Conservation (phyloP, 768 basidiomycete species). For the Suillus fuscotomentosus region DNA sequence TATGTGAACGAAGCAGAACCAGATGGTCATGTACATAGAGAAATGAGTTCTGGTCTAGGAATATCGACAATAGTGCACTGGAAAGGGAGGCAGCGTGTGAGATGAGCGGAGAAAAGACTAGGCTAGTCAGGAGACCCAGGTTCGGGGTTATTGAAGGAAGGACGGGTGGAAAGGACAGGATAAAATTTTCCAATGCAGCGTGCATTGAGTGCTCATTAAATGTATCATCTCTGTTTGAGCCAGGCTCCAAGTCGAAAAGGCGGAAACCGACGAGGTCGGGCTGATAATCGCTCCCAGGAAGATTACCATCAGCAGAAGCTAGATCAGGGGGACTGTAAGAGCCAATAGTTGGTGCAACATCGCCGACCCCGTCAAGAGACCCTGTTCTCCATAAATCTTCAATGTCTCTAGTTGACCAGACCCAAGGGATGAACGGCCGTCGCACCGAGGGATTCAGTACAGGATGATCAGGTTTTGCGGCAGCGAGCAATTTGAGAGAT, state of each 20-base stretch:
- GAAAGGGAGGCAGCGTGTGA: slow-evolving; percentile 65
- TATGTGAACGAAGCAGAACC: slow-evolving; percentile 67
- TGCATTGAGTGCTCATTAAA: slow-evolving; percentile 19
- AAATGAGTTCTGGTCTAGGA: slow-evolving; percentile 60
- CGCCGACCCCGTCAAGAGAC: slow-evolving; percentile 13
- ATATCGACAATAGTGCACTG: slow-evolving; percentile 59
- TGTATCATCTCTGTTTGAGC: slow-evolving; percentile 29
- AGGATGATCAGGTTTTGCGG: slow-evolving; percentile 64
- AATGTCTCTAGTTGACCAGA: slow-evolving; percentile 61
- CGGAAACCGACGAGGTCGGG: slow-evolving; percentile 45
- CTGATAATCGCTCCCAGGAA: slow-evolving; percentile 18
- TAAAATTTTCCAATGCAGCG: slow-evolving; percentile 43
- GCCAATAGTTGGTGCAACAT: slow-evolving; percentile 10
- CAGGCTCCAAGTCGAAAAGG: slow-evolving; percentile 70
- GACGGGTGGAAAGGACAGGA: slow-evolving; percentile 52
- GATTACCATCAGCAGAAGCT: background rate
- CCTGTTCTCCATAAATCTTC: slow-evolving; percentile 40
- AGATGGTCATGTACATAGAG: slow-evolving; percentile 72
- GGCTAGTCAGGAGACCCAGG: slow-evolving; percentile 56
- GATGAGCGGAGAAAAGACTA: slow-evolving; percentile 61
- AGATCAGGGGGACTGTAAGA: slow-evolving; percentile 5
- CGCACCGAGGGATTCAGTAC: slow-evolving; percentile 38
- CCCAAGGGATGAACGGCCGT: slow-evolving; percentile 46
- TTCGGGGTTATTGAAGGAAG: slow-evolving; percentile 68
- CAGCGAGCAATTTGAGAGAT: slow-evolving; percentile 63